Base-by-base conservation (phyloP, 768 basidiomycete species). In the Mycena olivaceomarginata region DNA sequence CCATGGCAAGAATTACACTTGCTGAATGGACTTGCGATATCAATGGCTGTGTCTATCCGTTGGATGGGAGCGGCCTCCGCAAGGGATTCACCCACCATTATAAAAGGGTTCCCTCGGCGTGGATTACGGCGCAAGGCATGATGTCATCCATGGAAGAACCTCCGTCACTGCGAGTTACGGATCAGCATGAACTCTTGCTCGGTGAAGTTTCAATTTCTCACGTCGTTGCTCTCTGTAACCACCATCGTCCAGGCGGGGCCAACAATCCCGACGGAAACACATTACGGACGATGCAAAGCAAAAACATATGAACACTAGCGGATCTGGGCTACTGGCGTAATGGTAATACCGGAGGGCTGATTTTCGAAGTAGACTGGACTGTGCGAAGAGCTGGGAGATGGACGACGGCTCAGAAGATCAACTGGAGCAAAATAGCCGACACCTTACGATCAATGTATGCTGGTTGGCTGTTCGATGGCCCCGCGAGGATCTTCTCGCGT, bases 1-100 rank as follows among this genome's bases (percentile, higher is more conserved):
- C 16, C 13, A 74, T 80, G 78, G 80, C 78, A 2, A 39, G 57
- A 5, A 75, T 81, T 37, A 79, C 79, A 0, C 39, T 79, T 2
- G 67, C 73, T 0, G 76, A 79, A 39, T 81, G 78, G 31, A 31
- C 31, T 31, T 31, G 31, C 31, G 31, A 31, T 4, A 31, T 31
- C 31, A 31, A 31, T 31, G 31, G 31, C 4, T 31, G 31, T 31
- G 3, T 31, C 31, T 31, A 31, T 31, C 31, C 31, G 31, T 4
- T 79, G 4, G 78, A 79, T 25, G 73, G 73, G 2, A 16, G 8
- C 3, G 72, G 72, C 2, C 72, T 73, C 3, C 0, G 3, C 31
- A 41, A 12, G 25, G 15, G 2, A 31, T 73, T 59, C 16, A 39
- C 64, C 0, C 56, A 39, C 9, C 65, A 73, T 16, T 12, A 41